These are phyloP conservation scores for Aspergillus tanneri DNA, from an alignment of 2,329 filamentous ascomycete species.

Conservation along the genomic window DNA sequence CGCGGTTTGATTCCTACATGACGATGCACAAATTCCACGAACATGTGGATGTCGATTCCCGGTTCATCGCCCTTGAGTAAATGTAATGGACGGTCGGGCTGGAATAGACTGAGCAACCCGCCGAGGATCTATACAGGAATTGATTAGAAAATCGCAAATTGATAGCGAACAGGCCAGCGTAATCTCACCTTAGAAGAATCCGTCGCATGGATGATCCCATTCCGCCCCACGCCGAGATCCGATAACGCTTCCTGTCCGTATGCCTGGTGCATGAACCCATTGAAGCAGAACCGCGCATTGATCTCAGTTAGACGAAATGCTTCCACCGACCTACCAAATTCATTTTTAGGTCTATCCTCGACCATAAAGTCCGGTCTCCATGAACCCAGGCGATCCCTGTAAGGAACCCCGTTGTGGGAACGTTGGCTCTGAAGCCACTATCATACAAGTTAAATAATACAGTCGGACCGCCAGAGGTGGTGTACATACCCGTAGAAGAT, in stretches of 20 bases:
- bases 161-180: background rate
- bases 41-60: conserved; percentile 18
- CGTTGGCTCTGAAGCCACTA: background rate
- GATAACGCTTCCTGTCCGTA: conserved; percentile 13
- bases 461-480: background rate
- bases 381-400: conserved; percentile 16
- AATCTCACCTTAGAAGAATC: conserved; percentile 11
- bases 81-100: conserved; percentile 13
- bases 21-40: conserved; percentile 1
- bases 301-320: conserved; percentile 27
- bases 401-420: too few relatives aligned
- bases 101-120: conserved; percentile 15
- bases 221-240: conserved; percentile 4
- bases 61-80: conserved; percentile 19
- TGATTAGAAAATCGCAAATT: background rate
- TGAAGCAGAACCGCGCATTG: conserved; percentile 27
- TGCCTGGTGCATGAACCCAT: conserved; percentile 16
- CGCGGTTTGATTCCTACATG: background rate
- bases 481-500: conserved; percentile 21
- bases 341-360: conserved; percentile 6
- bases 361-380: conserved; percentile 32
- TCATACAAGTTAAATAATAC: background rate
- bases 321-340: background rate
- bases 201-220: conserved; percentile 2
- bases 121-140: background rate